A percentile compares a stretch with the other conserved stretches of the same genome.
Evolutionary conservation across 2,329 filamentous ascomycete genomes (phyloP).

Genomic region (Calonectria pteridis): DNA sequence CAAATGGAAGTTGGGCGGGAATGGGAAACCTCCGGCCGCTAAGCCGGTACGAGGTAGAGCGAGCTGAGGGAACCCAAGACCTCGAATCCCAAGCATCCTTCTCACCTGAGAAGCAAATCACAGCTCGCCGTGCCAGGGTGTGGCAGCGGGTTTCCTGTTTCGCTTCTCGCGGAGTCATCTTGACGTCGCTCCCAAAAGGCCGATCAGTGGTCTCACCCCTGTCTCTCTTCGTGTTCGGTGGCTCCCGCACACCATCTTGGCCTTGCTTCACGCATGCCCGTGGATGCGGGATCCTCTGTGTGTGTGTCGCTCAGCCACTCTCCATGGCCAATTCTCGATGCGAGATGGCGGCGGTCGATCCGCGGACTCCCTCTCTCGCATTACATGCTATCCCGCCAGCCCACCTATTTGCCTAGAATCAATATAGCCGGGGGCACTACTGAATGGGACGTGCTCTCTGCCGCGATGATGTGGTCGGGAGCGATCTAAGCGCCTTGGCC

Average conservation of each 20-base stretch:
- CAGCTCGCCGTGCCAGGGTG: neutral
- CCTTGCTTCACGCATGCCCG: constrained; percentile 9
- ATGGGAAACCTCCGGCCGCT: neutral
- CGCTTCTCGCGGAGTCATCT: constrained; percentile 19
- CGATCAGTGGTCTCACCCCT: constrained; percentile 24
- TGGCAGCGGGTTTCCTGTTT: neutral
- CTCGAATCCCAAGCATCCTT: neutral
- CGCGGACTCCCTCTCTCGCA: constrained; percentile 4
- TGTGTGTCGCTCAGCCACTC: constrained; percentile 13
- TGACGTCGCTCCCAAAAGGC: constrained; percentile 23
- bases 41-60: neutral
- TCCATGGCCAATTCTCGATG: constrained; percentile 1
- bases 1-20: neutral
- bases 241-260: constrained; percentile 47
- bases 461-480: constrained; percentile 1
- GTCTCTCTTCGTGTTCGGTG: constrained; percentile 49
- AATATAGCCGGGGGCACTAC: neutral
- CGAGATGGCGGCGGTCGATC: constrained; percentile 13
- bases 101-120: constrained; percentile 15
- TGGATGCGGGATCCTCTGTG: constrained; percentile 1
- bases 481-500: constrained; percentile 14
- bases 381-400: neutral
- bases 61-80: neutral
- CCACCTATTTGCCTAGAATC: neutral
- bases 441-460: neutral